These are phyloP conservation scores for Colletotrichum tropicicola DNA, from an alignment of 2,329 filamentous ascomycete species.

Conservation along the genomic window DNA sequence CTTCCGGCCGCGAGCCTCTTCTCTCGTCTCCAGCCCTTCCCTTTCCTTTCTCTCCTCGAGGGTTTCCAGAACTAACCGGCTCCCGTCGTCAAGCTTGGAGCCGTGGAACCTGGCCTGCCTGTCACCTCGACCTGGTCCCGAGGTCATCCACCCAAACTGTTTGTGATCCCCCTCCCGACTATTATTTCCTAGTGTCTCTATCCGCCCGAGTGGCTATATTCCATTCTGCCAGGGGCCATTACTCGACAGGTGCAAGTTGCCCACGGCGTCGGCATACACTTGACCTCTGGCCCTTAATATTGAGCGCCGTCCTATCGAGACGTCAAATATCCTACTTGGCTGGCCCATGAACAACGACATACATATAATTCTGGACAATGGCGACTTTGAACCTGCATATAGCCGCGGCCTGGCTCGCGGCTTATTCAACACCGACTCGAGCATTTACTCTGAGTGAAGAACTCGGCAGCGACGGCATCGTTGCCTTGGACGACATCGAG, in stretches of 20 bases:
- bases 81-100: constrained; percentile 13
- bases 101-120: constrained; percentile 7
- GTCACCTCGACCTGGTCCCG: neutral
- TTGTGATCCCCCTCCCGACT: constrained; percentile 16
- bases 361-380: constrained; percentile 1
- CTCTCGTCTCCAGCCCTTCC: constrained; percentile 2
- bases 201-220: neutral
- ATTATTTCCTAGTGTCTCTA: neutral
- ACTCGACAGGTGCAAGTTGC: neutral
- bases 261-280: neutral
- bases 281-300: neutral
- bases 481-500: neutral
- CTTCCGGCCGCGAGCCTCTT: constrained; percentile 17
- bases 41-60: neutral
- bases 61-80: constrained; percentile 13
- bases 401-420: constrained; percentile 3
- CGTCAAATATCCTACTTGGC: neutral
- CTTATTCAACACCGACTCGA: neutral
- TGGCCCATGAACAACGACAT: constrained; percentile 12
- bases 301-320: neutral
- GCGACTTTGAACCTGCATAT: constrained; percentile 2
- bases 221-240: neutral
- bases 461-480: neutral
- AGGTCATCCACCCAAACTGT: constrained; percentile 10
- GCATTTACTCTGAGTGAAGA: neutral